Base-by-base conservation (phyloP, 2,329 filamentous ascomycete species). In the Emergomyces pasteurianus region DNA sequence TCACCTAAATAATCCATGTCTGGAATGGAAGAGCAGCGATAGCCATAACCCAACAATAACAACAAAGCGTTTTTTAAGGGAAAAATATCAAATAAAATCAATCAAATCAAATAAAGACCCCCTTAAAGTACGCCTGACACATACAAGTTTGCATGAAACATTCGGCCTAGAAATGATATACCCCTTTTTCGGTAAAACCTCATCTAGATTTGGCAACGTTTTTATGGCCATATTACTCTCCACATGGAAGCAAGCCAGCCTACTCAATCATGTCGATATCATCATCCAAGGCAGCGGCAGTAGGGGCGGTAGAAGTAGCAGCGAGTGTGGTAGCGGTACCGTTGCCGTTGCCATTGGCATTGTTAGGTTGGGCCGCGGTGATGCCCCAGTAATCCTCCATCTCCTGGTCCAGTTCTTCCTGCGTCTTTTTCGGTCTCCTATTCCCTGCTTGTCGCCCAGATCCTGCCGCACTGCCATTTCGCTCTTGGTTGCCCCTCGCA, bases 341-440 rank as follows among this genome's bases (percentile, higher is more conserved):
- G 62, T 36, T 34, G 31, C 47, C 52, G 38, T 49, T 42, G 31
- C 59, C 54, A 53, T 61, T 61, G 31, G 38, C 46, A 26, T 42
- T 36, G 40, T 28, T 38, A 9, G 75, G 70, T 54, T 67, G 73
- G 61, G 68, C 71, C 55, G 68, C 73, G 43, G 74, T 73, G 31
- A 77, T 78, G 36, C 82, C 86, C 79, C 90, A 96, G 74, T 96
- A 96, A 71, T 96, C 90, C 36, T 87, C 90, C 92, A 96, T 96
- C 76, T 96, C 92, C n/a, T 89, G 90, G 72, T 96, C 92, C 47
- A 96, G 80, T 72, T 96, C 90, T 68, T 95, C 89, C 66, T 91
- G 88, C 0, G 92, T 96, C 82, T 95, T 96, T 75, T 85, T 87
- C 1, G 85, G 81, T 56, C 89, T 82, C 26, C 65, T 67, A 59